Percentiles rank a stretch among this genome's conserved stretches.
Evolutionary conservation across 108 stramenopile genomes (phyloP).

Genomic region (Aurantiochytrium sp.): DNA sequence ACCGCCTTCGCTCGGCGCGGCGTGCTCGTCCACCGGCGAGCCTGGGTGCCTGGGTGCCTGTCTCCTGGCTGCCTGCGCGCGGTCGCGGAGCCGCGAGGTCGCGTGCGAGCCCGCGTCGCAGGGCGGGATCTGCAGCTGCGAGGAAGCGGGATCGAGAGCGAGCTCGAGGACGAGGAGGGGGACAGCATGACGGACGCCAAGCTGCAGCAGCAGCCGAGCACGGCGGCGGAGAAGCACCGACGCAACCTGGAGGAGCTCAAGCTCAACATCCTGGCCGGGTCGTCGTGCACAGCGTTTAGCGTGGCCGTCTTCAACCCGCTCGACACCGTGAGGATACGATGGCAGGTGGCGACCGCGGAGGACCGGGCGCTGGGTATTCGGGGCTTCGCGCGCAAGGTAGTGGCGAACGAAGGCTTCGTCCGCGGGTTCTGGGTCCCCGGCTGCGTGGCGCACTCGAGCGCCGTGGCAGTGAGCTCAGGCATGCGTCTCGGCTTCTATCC

Average conservation of each 20-base stretch:
- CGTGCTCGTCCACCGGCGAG: too few relatives aligned
- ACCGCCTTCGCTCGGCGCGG: too few relatives aligned
- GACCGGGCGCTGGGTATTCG: not conserved
- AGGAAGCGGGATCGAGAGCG: too few relatives aligned
- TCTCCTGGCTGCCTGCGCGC: too few relatives aligned
- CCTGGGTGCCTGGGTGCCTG: too few relatives aligned
- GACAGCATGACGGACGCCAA: not conserved
- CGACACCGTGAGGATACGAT: conserved; percentile 10
- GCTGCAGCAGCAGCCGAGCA: not conserved
- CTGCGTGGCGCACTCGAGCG: conserved; percentile 8
- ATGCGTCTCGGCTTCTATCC: not conserved
- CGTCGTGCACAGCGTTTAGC: conserved; percentile 6
- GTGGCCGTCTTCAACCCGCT: conserved; percentile 7
- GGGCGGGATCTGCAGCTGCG: too few relatives aligned
- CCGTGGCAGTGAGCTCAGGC: not conserved
- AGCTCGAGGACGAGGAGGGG: too few relatives aligned
- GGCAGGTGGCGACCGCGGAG: not conserved
- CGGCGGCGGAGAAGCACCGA: not conserved
- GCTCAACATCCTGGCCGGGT: conserved; percentile 10
- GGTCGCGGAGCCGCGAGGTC: too few relatives aligned
- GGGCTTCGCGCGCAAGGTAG: not conserved
- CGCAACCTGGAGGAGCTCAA: not conserved
- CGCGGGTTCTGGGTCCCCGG: conserved; percentile 3
- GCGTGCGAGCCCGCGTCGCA: too few relatives aligned
- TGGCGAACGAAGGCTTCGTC: not conserved